Conservation (phyloP, 2,329 filamentous ascomycete genomes). For the Fusarium sp. region DNA sequence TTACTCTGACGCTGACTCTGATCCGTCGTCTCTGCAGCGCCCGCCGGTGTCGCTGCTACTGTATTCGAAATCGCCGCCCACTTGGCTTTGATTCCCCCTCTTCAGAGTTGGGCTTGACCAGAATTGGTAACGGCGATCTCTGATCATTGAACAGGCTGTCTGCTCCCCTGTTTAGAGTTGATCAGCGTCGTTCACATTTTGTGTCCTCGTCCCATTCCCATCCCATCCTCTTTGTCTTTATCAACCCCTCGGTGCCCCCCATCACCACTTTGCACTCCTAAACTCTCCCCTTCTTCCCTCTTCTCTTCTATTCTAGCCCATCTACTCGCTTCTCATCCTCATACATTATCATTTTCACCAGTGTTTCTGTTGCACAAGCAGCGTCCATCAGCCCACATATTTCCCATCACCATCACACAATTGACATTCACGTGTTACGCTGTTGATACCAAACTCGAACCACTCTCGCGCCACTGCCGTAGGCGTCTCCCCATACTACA, state of each 20-base stretch:
- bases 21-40: slow-evolving; percentile 12
- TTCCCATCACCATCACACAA: slow-evolving; percentile 32
- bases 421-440: slow-evolving; percentile 42
- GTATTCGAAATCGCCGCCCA: slow-evolving; percentile 25
- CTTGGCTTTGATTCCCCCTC: slow-evolving; percentile 29
- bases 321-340: slow-evolving; percentile 23
- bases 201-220: slow-evolving; percentile 28
- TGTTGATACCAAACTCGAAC: slow-evolving; percentile 42
- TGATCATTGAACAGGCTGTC: slow-evolving; percentile 35
- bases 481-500: slow-evolving; percentile 40
- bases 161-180: slow-evolving; percentile 45
- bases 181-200: slow-evolving; percentile 38
- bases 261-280: slow-evolving; percentile 11
- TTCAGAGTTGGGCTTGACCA: slow-evolving; percentile 32
- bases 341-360: slow-evolving; percentile 13
- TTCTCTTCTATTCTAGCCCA: slow-evolving; percentile 13
- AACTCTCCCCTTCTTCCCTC: slow-evolving; percentile 18
- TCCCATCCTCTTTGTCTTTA: slow-evolving; percentile 33
- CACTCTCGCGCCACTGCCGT: slow-evolving; percentile 42
- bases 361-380: slow-evolving; percentile 7
- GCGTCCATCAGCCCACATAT: slow-evolving; percentile 38
- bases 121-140: slow-evolving; percentile 45
- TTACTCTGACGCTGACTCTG: slow-evolving; percentile 6
- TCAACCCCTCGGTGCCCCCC: slow-evolving; percentile 38
- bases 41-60: slow-evolving; percentile 35